Base-by-base conservation (phyloP, 768 basidiomycete genomes). In the Hericium rajendrae region DNA sequence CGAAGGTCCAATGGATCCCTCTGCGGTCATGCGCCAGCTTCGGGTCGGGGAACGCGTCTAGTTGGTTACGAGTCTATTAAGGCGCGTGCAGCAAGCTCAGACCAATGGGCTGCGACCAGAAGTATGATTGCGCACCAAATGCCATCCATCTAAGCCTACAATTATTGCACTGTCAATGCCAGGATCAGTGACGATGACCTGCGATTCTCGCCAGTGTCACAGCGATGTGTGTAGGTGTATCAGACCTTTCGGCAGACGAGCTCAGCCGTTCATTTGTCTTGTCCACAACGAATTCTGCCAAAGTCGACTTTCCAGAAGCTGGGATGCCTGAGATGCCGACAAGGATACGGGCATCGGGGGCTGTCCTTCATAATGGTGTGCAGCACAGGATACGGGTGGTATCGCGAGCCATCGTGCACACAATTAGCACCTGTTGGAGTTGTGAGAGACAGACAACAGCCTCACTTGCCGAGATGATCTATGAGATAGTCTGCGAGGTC, bases 1-100 rank as follows among this genome's bases (percentile, higher is more conserved):
- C 86, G 65, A 97, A 97, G 2, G 94, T 97, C 88, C 92, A 95
- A 62, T 93, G 88, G 13, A 78, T 84, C 2, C 94, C 94, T 20
- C 94, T 81, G 49, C 91, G 71, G 57, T 85, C 85, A 62, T 87
- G 83, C 0, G 94, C 92, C 41, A 84, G 78, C 54, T 78, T 75
- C 0, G 93, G 86, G 68, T 97, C 84, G 13, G 83, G 81, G 66
- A 94, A 79, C 20, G 72, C 66, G 64, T 90, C 90, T 26, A 98
- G 80, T 61, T 89, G 83, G 4, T 82, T 79, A 22, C 91, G 82
- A 16, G 88, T 80, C 58, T 43, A 18, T 41, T 18, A 15, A 16
- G 41, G 9, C 32, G 32, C 32, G 6, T 32, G 32, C 32, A 32
- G 28, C 32, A 10, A 32, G 9, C 9, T 32, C 32, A 32, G 32